Conservation (phyloP, 192 early-diverging fungal genomes). For the Chytriomyces confervae region DNA sequence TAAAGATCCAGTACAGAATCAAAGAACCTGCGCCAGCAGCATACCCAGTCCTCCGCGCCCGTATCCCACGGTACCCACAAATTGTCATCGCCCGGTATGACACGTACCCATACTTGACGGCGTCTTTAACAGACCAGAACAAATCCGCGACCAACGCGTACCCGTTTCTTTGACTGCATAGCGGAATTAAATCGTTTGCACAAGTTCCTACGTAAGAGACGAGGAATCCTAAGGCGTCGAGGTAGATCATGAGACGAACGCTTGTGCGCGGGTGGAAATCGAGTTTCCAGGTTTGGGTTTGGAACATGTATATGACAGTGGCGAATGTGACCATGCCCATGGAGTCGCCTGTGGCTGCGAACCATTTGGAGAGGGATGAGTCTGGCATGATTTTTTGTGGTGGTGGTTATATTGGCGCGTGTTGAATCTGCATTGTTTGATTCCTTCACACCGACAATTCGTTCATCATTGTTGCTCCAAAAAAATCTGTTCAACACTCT, state of each 20-base stretch:
- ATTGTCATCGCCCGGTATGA: background rate
- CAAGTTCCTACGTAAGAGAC: background rate
- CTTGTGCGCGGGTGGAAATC: background rate
- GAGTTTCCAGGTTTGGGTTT: background rate
- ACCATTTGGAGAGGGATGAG: constrained; percentile 5
- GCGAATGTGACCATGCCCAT: constrained; percentile 19
- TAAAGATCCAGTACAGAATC: constrained; percentile 12
- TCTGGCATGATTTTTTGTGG: background rate
- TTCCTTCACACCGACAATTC: no score
- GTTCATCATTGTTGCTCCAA: no score
- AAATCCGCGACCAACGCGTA: constrained; percentile 13
- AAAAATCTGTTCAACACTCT: background rate
- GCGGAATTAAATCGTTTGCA: background rate
- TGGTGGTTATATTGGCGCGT: no score
- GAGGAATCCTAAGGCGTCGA: constrained; percentile 1
- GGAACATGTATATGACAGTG: constrained; percentile 17
- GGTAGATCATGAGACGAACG: constrained; percentile 24
- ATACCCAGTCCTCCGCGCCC: background rate
- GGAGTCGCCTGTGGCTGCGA: background rate
- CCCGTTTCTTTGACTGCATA: constrained; percentile 15
- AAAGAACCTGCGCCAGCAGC: background rate
- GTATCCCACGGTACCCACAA: no score
- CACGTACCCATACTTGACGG: constrained; percentile 13
- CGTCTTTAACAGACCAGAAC: constrained; percentile 22
- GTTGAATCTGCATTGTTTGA: no score